phyloP scores from a whole-genome alignment of 202 grass and related monocot genomes.

The Thinopyrum obtusiflorum region DNA sequence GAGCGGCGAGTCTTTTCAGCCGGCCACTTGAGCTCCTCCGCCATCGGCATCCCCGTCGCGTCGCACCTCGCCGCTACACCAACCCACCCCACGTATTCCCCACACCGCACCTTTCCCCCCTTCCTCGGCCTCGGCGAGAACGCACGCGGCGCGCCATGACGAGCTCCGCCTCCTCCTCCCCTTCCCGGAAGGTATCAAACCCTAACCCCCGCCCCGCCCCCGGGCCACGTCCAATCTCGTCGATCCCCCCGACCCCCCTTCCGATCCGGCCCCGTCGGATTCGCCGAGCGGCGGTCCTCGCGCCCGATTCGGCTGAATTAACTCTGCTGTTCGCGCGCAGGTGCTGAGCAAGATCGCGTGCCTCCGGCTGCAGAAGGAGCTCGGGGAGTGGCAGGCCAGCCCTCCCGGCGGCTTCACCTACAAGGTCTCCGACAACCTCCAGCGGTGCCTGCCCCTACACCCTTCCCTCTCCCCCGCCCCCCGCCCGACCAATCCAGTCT shows the following conservation, averaged over 20 bases:
- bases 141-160: constrained; percentile 44
- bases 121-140: constrained; percentile 3
- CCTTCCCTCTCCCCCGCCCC: background rate
- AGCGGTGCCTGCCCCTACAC: constrained; percentile 46
- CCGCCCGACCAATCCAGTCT: background rate
- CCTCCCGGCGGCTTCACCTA: constrained; percentile 68
- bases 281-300: background rate
- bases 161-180: constrained; percentile 53
- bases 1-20: background rate
- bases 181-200: constrained; percentile 69
- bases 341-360: constrained; percentile 84
- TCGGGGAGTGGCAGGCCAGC: constrained; percentile 75
- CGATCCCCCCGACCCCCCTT: background rate
- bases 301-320: constrained; percentile 9
- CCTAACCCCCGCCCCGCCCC: background rate
- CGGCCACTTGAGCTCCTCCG: background rate
- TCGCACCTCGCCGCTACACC: background rate
- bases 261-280: background rate
- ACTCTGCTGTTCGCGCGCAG: constrained; percentile 32
- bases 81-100: background rate
- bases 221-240: background rate
- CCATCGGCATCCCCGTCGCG: constrained; percentile 11
- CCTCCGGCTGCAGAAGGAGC: constrained; percentile 80
- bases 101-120: background rate
- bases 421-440: constrained; percentile 77